These are phyloP conservation scores for Russula lepida DNA, from an alignment of 768 basidiomycete genomes.

Conservation along the genomic window DNA sequence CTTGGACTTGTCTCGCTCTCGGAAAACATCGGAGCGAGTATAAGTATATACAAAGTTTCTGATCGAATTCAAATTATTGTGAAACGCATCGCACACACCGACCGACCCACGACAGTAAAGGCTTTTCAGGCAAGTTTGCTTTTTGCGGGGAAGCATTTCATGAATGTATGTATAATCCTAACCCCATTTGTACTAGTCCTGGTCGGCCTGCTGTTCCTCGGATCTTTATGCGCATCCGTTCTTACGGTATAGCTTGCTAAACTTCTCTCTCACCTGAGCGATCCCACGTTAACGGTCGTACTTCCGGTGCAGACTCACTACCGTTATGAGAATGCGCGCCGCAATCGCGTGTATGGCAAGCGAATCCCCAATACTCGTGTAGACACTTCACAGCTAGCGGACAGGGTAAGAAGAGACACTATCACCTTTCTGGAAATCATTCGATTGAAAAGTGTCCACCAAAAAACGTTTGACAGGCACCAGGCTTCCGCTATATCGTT, in stretches of 20 bases:
- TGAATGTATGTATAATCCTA: background rate
- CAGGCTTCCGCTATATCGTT: slow-evolving; percentile 49
- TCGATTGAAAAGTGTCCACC: background rate
- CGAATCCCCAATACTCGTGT: slow-evolving; percentile 41
- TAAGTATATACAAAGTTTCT: too few species aligned
- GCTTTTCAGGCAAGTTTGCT: slow-evolving; percentile 42
- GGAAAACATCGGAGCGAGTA: background rate
- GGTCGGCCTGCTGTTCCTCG: slow-evolving; percentile 47
- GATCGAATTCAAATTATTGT: background rate
- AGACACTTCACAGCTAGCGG: slow-evolving; percentile 57
- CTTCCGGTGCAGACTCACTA: slow-evolving; percentile 44
- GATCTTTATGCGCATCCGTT: slow-evolving; percentile 42
- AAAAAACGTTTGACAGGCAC: slow-evolving; percentile 35
- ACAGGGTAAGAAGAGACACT: slow-evolving; percentile 44
- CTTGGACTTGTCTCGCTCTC: background rate
- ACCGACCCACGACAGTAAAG: slow-evolving; percentile 48
- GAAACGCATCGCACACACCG: too few species aligned
- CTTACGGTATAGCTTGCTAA: slow-evolving; percentile 35
- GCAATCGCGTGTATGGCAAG: slow-evolving; percentile 47
- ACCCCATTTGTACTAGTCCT: slow-evolving; percentile 30
- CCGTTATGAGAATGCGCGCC: slow-evolving; percentile 48
- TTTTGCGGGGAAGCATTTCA: background rate
- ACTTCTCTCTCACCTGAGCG: background rate
- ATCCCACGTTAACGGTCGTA: background rate
- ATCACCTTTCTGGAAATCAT: background rate